Evolutionary conservation across 2,329 filamentous ascomycete species (phyloP).

Genomic region (Cladosporium oxysporum): DNA sequence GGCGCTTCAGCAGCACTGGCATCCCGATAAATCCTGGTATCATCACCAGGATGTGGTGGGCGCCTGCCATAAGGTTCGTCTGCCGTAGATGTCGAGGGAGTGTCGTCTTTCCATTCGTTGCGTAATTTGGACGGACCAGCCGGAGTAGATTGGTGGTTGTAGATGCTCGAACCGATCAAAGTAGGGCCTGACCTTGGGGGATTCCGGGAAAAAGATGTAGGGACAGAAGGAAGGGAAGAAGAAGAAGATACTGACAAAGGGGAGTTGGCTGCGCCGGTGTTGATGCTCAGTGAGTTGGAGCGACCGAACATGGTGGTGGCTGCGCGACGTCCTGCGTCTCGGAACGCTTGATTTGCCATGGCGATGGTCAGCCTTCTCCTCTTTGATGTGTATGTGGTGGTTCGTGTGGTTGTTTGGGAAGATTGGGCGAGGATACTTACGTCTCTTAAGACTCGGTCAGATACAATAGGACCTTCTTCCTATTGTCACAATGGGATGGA

Average conservation of each 20-base stretch:
- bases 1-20: constrained; percentile 22
- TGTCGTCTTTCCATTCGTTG: background rate
- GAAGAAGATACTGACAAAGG: constrained; percentile 36
- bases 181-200: background rate
- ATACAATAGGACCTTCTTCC: background rate
- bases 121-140: background rate
- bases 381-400: background rate
- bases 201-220: background rate
- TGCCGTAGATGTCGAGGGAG: background rate
- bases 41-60: background rate
- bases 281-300: constrained; percentile 56
- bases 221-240: background rate
- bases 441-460: background rate
- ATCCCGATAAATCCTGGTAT: background rate
- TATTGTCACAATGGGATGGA: constrained; percentile 3
- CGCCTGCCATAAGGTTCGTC: background rate
- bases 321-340: background rate
- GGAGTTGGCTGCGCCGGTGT: constrained; percentile 51
- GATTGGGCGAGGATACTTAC: constrained; percentile 6
- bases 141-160: background rate
- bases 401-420: background rate
- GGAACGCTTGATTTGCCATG: constrained; percentile 5
- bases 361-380: constrained; percentile 14
- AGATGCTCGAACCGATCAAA: background rate
- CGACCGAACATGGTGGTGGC: constrained; percentile 43